Conservation (phyloP, 2,329 filamentous ascomycete genomes). For the Hypoxylon sp. region DNA sequence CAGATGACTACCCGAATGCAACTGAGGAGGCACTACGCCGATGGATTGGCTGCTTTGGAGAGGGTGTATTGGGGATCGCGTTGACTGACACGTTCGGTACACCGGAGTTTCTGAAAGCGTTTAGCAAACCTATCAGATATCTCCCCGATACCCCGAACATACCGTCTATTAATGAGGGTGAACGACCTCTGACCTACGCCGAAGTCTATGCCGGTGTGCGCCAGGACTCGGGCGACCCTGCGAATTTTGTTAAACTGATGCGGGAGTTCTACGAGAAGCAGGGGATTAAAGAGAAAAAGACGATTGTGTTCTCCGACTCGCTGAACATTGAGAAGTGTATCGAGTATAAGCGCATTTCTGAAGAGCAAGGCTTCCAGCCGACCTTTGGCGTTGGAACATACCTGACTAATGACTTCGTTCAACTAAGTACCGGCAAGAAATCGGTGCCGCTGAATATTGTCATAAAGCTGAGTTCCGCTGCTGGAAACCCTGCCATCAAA, state of each 20-base stretch:
- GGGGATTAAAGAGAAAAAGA: conserved; percentile 84
- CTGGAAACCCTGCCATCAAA: conserved; percentile 87
- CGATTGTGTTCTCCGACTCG: conserved; percentile 95
- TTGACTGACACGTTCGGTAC: conserved; percentile 98
- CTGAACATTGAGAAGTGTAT: conserved; percentile 91
- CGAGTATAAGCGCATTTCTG: conserved; percentile 88
- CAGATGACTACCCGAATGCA: conserved; percentile 84
- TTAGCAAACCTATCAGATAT: conserved; percentile 74
- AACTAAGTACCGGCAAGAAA: conserved; percentile 80
- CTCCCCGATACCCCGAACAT: conserved; percentile 59
- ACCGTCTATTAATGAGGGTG: conserved; percentile 60
- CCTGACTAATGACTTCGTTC: conserved; percentile 93
- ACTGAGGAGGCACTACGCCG: conserved; percentile 88
- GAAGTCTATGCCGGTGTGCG: conserved; percentile 86
- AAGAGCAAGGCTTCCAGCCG: conserved; percentile 84
- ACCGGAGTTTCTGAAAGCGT: conserved; percentile 86
- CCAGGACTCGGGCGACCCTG: conserved; percentile 91
- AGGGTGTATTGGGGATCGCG: conserved; percentile 86
- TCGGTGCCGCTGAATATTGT: conserved; percentile 96
- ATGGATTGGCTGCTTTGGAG: conserved; percentile 93
- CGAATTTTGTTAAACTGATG: conserved; percentile 83
- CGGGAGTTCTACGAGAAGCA: conserved; percentile 83
- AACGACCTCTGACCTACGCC: conserved; percentile 75
- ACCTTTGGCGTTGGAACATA: conserved; percentile 96
- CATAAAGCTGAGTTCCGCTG: conserved; percentile 92